Base-by-base conservation (phyloP, 2,329 filamentous ascomycete genomes). In the Leptosphaerulina australis region DNA sequence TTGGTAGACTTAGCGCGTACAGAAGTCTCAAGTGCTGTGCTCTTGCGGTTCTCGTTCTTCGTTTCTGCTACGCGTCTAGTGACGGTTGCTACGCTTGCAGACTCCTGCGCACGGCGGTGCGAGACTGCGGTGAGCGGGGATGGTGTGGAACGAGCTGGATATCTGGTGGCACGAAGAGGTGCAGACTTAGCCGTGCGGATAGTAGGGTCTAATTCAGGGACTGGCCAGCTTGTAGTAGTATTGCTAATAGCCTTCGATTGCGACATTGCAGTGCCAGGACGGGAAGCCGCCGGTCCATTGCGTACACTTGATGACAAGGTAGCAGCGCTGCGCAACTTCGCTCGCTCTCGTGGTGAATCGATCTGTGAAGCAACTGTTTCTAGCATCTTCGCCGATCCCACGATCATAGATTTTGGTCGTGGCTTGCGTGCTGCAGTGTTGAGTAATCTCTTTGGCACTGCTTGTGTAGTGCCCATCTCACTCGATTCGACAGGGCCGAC, bases 31-130 rank as follows among this genome's bases (percentile, higher is more conserved):
- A 30, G n/a, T 1, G 25, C n/a, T 5, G 50, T 15, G 6, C 36
- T 53, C 24, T 51, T 37, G 8, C 38, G 18, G 11, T 53, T 45
- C 14, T 53, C 53, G 11, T 17, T 47, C 12, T 62, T 53, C 60
- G 60, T 63, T 33, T 41, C n/a, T 1, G 50, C 46, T 5, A 64
- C 36, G 11, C 53, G 55, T 3, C 36, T 44, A 5, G 56, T 57
- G 11, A 64, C 62, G 1, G 53, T 56, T 15, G 47, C 35, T 1
- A 58, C 59, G 28, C 55, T 56, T 1, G 45, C 58, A 10, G 60
- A 43, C 17, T 46, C 47, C 17, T 55, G 41, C 29, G 18, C 52
- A 3, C 4, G n/a, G n/a, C 0, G 29, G 7, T 0, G 9, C 25
- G 30, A 3, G 11, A n/a, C 15, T 12, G 22, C 12, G 22, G 18